These are phyloP conservation scores for Auricularia sp. DNA, from an alignment of 768 basidiomycete genomes.

Conservation along the genomic window DNA sequence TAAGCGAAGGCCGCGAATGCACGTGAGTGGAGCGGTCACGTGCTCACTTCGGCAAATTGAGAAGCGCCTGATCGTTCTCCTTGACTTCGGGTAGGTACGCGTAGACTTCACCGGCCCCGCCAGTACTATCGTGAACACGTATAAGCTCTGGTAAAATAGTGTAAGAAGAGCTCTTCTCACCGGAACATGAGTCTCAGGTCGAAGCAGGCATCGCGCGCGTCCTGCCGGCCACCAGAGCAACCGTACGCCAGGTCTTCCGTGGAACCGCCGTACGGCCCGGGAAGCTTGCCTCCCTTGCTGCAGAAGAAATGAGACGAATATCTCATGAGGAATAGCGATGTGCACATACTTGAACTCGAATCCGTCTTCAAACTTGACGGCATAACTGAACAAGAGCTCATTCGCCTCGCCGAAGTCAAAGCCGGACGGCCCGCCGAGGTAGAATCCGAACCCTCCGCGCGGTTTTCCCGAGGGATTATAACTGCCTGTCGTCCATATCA, in stretches of 20 bases:
- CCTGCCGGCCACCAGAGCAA: conserved; percentile 59
- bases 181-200: conserved; percentile 67
- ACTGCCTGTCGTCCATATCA: conserved; percentile 19
- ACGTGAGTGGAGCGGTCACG: conserved; percentile 34
- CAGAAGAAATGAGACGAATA: not conserved
- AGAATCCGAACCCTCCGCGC: conserved; percentile 61
- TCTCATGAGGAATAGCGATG: not conserved
- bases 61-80: conserved; percentile 33
- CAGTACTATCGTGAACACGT: conserved; percentile 24
- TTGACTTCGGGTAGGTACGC: conserved; percentile 48
- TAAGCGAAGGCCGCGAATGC: conserved; percentile 38
- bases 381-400: conserved; percentile 54
- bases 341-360: conserved; percentile 38
- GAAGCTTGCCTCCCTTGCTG: conserved; percentile 59
- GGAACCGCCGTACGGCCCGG: conserved; percentile 47
- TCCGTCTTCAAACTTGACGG: conserved; percentile 52
- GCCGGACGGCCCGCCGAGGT: conserved; percentile 46
- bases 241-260: conserved; percentile 34
- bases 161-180: conserved; percentile 21
- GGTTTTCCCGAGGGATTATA: conserved; percentile 39
- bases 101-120: conserved; percentile 57
- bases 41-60: conserved; percentile 37
- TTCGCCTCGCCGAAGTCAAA: conserved; percentile 51
- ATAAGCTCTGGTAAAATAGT: not conserved
- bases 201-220: conserved; percentile 48